phyloP scores from a whole-genome alignment of 345 rosid genomes.

The Boechera stricta region DNA sequence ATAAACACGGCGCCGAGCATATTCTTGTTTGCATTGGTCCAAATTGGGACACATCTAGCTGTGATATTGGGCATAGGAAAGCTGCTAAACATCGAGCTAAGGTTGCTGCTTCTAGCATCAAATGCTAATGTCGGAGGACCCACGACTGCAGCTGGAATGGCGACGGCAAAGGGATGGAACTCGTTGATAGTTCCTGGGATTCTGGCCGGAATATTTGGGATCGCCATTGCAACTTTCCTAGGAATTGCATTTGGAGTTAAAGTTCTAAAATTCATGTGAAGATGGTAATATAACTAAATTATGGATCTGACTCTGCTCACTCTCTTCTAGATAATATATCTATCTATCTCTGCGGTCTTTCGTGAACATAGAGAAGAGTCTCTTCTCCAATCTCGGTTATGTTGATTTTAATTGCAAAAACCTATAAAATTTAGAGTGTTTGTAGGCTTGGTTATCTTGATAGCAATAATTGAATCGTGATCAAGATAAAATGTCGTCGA shows the following conservation, averaged over 20 bases:
- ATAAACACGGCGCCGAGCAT: slow-evolving; percentile 86
- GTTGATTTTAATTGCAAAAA: slow-evolving; percentile 18
- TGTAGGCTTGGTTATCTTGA: too few species aligned
- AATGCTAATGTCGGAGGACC: slow-evolving; percentile 96
- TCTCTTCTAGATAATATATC: too few species aligned
- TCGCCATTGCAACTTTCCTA: slow-evolving; percentile 77
- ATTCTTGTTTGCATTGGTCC: slow-evolving; percentile 79
- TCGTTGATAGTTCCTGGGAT: slow-evolving; percentile 74
- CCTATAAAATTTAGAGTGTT: neutral
- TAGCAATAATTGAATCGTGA: neutral
- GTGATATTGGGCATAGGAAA: slow-evolving; percentile 81
- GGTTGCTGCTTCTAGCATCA: slow-evolving; percentile 81
- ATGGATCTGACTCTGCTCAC: neutral
- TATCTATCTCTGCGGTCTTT: neutral
- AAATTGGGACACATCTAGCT: slow-evolving; percentile 72
- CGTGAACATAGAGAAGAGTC: slow-evolving; percentile 10
- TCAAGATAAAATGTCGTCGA: neutral
- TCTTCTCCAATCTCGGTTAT: slow-evolving; percentile 14
- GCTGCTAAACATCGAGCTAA: slow-evolving; percentile 66
- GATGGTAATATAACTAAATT: slow-evolving; percentile 12
- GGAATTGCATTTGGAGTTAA: slow-evolving; percentile 63
- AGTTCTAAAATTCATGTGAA: slow-evolving; percentile 61
- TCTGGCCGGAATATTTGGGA: slow-evolving; percentile 81
- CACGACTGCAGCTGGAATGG: slow-evolving; percentile 94
- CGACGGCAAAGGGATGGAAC: slow-evolving; percentile 83